These are phyloP conservation scores for Trypanosoma brucei DNA, from an alignment of 208 protist species.

Conservation along the genomic window DNA sequence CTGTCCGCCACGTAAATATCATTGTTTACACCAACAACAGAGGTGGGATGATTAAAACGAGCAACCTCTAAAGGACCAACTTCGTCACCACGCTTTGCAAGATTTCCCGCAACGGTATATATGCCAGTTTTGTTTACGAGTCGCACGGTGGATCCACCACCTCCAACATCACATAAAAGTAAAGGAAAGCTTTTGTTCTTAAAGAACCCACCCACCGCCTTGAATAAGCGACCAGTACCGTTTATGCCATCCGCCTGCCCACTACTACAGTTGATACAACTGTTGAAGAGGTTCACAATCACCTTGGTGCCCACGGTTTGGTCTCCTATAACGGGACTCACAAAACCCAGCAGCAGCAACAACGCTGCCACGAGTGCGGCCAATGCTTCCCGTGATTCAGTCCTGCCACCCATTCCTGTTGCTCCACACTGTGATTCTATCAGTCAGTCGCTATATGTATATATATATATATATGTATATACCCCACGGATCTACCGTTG, in stretches of 20 bases:
- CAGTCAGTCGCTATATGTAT: too few species aligned
- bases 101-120: constrained; percentile 42
- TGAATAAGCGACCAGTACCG: constrained; percentile 40
- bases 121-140: constrained; percentile 30
- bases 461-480: too few species aligned
- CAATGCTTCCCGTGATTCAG: too few species aligned
- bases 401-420: too few species aligned
- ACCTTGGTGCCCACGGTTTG: neutral
- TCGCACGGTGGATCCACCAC: constrained; percentile 40
- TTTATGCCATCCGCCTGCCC: constrained; percentile 34
- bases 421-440: too few species aligned
- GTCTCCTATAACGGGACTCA: neutral
- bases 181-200: constrained; percentile 12
- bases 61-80: constrained; percentile 23
- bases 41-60: constrained; percentile 27
- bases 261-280: constrained; percentile 1
- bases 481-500: too few species aligned
- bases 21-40: constrained; percentile 20
- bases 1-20: constrained; percentile 45
- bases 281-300: constrained; percentile 12
- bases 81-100: constrained; percentile 14
- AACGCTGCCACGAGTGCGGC: neutral
- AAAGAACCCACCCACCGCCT: constrained; percentile 23
- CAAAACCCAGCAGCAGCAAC: constrained; percentile 2
- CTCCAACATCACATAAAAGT: constrained; percentile 53